Conservation (phyloP, 805 yeast species). For the Candida maltosa region DNA sequence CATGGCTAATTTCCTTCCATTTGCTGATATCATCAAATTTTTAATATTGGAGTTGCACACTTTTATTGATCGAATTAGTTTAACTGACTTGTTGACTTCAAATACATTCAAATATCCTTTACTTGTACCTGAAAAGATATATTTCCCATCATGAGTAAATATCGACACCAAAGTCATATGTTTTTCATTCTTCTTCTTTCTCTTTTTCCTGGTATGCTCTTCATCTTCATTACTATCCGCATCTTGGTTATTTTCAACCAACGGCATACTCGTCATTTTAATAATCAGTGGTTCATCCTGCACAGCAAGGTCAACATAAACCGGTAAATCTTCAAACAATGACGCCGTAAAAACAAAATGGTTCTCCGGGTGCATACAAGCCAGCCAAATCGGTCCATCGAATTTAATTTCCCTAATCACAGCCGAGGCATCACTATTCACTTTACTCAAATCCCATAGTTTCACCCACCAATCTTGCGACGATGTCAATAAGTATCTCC, state of each 20-base stretch:
- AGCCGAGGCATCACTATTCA: constrained; percentile 17
- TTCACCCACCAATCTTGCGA: constrained; percentile 81
- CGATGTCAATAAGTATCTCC: constrained; percentile 63
- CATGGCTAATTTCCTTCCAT: constrained; percentile 61
- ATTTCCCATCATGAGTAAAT: constrained; percentile 52
- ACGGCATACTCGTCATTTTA: constrained; percentile 15
- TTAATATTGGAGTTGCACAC: constrained; percentile 72
- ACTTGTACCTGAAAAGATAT: constrained; percentile 71
- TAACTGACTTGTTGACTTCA: constrained; percentile 16
- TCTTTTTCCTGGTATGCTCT: constrained; percentile 7
- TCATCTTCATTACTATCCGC: constrained; percentile 15
- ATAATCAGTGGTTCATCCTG: constrained; percentile 16
- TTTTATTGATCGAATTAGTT: constrained; percentile 47
- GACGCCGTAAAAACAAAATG: constrained; percentile 56
- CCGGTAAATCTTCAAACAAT: constrained; percentile 60
- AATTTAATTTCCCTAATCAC: constrained; percentile 47
- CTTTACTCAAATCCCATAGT: constrained; percentile 67
- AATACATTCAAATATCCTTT: constrained; percentile 72
- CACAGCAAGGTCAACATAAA: constrained; percentile 40
- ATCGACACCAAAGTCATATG: constrained; percentile 49
- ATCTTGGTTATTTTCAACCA: constrained; percentile 9
- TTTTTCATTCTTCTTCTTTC: constrained; percentile 20
- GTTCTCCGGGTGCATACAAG: constrained; percentile 51
- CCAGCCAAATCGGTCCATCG: constrained; percentile 74
- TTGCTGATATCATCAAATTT: constrained; percentile 55